phyloP scores from a whole-genome alignment of 805 yeast genomes.

The Jamesozyma rosinii region DNA sequence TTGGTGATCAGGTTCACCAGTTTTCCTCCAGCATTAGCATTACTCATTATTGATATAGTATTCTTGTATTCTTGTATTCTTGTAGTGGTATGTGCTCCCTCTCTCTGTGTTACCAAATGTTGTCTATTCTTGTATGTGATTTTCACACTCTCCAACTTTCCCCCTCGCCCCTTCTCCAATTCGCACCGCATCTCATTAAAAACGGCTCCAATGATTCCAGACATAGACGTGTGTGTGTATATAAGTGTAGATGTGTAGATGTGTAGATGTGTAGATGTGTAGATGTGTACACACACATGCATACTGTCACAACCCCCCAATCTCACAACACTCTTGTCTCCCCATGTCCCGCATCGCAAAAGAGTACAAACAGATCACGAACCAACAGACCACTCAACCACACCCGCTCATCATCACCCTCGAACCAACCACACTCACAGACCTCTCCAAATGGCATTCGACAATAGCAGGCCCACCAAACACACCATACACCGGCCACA shows the following conservation, averaged over 20 bases:
- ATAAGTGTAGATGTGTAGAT: too few relatives aligned
- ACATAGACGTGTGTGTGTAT: too few relatives aligned
- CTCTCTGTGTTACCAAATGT: not conserved
- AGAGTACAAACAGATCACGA: conserved; percentile 13
- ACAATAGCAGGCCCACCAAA: conserved; percentile 42
- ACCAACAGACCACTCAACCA: not conserved
- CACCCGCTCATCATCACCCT: conserved; percentile 30
- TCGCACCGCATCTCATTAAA: not conserved
- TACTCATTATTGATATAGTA: not conserved
- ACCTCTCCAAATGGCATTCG: conserved; percentile 46
- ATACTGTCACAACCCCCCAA: too few relatives aligned
- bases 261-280: too few relatives aligned
- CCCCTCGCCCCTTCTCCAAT: not conserved
- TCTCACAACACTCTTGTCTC: too few relatives aligned
- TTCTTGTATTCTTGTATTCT: not conserved
- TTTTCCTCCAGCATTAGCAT: conserved; percentile 7
- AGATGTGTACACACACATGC: too few relatives aligned
- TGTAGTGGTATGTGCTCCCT: not conserved
- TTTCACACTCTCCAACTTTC: not conserved
- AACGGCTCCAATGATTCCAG: too few relatives aligned
- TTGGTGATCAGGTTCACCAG: conserved; percentile 24
- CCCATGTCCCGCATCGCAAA: conserved; percentile 13
- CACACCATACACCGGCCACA: conserved; percentile 41
- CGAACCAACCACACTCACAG: conserved; percentile 36
- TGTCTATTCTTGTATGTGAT: not conserved